Conservation (phyloP, 2,329 filamentous ascomycete genomes). For the Neospermospora avenae region DNA sequence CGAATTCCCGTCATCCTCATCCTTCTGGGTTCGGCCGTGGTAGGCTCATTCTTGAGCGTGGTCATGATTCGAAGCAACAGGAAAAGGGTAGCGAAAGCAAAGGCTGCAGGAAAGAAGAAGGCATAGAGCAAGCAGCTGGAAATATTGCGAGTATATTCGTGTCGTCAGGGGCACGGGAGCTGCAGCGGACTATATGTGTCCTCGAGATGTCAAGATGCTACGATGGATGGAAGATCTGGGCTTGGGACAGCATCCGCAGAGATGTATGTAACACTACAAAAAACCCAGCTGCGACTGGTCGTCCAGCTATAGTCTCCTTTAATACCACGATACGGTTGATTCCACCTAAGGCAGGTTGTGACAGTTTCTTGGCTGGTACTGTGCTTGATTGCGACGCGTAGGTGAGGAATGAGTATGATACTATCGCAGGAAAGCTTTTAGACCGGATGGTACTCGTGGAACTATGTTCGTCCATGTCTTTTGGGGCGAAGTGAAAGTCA, state of each 20-base stretch:
- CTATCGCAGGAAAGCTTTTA: not conserved
- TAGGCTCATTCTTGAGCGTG: constrained; percentile 91
- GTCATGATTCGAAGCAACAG: constrained; percentile 99
- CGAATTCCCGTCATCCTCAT: constrained; percentile 97
- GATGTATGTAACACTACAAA: not conserved
- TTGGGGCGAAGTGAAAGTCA: not conserved
- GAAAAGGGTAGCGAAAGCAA: constrained; percentile 94
- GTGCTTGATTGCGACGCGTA: too few relatives aligned
- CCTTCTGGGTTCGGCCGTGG: constrained; percentile 85
- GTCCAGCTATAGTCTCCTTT: not conserved
- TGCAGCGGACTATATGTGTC: not conserved
- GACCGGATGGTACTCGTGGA: not conserved
- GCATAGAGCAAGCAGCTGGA: constrained; percentile 45
- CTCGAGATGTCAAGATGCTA: not conserved
- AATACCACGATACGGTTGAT: not conserved
- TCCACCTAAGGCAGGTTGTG: not conserved
- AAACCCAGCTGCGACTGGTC: not conserved
- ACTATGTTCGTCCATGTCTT: too few relatives aligned
- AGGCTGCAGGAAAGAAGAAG: constrained; percentile 84
- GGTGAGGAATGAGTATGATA: not conserved
- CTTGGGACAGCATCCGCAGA: not conserved
- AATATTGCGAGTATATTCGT: not conserved
- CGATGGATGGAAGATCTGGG: not conserved
- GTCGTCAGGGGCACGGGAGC: not conserved
- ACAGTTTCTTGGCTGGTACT: not conserved